Percentiles rank a stretch among this genome's conserved stretches.
These are phyloP conservation scores for Aspergillus sp. DNA, from an alignment of 2,329 filamentous ascomycete genomes.

Conservation along the genomic window DNA sequence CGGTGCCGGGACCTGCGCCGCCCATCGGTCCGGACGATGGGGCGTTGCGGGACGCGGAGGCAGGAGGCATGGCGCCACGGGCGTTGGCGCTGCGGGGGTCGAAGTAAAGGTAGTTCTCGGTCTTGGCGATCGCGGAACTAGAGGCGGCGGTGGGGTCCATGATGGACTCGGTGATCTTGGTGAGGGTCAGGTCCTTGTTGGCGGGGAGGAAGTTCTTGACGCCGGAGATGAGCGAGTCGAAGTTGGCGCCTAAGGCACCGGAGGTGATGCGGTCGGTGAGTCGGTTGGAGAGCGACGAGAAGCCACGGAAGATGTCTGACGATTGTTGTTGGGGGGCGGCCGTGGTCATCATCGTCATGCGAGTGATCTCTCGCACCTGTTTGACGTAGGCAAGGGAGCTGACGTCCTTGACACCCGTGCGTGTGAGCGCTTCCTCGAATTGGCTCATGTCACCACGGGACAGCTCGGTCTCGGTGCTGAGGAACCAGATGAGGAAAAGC, in stretches of 20 bases:
- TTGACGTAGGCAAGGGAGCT: constrained; percentile 81
- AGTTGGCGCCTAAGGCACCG: constrained; percentile 79
- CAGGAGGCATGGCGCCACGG: constrained; percentile 83
- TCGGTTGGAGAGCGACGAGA: constrained; percentile 86
- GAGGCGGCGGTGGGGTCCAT: constrained; percentile 94
- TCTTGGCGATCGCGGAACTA: constrained; percentile 90
- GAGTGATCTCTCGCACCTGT: constrained; percentile 89
- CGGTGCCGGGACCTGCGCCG: constrained; percentile 61
- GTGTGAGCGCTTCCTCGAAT: constrained; percentile 80
- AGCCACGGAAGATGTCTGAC: constrained; percentile 82
- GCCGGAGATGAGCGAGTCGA: constrained; percentile 90
- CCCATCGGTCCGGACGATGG: constrained; percentile 46
- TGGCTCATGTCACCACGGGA: constrained; percentile 77
- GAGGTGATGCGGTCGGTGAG: constrained; percentile 94
- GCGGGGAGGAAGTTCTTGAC: constrained; percentile 98
- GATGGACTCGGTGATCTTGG: constrained; percentile 95
- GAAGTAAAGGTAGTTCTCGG: constrained; percentile 95
- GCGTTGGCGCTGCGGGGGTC: constrained; percentile 93
- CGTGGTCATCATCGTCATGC: constrained; percentile 97
- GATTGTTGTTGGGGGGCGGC: constrained; percentile 63
- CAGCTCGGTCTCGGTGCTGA: constrained; percentile 89
- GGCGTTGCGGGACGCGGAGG: constrained; percentile 54
- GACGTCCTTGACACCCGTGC: constrained; percentile 69
- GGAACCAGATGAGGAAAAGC: constrained; percentile 94
- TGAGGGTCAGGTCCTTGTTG: constrained; percentile 92